These are phyloP conservation scores for Volvariella volvacea DNA, from an alignment of 1,284 basidiomycete species.

Conservation along the genomic window DNA sequence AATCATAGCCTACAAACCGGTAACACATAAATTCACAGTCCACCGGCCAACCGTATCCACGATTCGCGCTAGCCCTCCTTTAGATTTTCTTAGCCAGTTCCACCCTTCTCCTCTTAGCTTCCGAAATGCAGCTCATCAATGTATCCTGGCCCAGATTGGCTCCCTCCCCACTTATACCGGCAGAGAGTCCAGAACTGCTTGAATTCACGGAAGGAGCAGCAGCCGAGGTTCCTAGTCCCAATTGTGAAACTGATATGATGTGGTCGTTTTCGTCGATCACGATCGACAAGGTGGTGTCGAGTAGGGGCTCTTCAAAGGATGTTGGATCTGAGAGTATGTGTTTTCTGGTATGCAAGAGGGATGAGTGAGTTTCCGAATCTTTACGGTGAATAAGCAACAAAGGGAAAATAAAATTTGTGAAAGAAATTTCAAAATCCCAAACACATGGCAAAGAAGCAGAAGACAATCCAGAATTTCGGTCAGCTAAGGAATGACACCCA, in stretches of 20 bases:
- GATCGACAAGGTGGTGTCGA: constrained; percentile 65
- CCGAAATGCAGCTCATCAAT: constrained; percentile 37
- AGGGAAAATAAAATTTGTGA: neutral
- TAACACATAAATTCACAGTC: too few relatives aligned
- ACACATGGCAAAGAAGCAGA: too few relatives aligned
- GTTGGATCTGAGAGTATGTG: constrained; percentile 79
- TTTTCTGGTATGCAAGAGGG: constrained; percentile 32
- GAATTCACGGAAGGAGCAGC: neutral
- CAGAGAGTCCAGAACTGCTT: neutral
- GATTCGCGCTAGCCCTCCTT: too few relatives aligned
- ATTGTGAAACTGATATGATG: constrained; percentile 53
- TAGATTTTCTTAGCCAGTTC: constrained; percentile 20
- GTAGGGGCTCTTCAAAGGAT: constrained; percentile 84
- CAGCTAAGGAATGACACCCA: too few relatives aligned
- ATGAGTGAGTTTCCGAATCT: neutral
- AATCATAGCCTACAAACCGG: too few relatives aligned
- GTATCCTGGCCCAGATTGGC: constrained; percentile 27
- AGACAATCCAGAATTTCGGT: too few relatives aligned
- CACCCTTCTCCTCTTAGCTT: constrained; percentile 33
- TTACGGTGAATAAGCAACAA: neutral
- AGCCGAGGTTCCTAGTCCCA: constrained; percentile 35
- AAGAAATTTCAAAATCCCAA: too few relatives aligned
- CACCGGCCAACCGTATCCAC: too few relatives aligned
- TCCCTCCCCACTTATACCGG: constrained; percentile 12
- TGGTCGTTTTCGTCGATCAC: constrained; percentile 50